Conservation (phyloP, 2,329 filamentous ascomycete genomes). For the Nemania sp. region DNA sequence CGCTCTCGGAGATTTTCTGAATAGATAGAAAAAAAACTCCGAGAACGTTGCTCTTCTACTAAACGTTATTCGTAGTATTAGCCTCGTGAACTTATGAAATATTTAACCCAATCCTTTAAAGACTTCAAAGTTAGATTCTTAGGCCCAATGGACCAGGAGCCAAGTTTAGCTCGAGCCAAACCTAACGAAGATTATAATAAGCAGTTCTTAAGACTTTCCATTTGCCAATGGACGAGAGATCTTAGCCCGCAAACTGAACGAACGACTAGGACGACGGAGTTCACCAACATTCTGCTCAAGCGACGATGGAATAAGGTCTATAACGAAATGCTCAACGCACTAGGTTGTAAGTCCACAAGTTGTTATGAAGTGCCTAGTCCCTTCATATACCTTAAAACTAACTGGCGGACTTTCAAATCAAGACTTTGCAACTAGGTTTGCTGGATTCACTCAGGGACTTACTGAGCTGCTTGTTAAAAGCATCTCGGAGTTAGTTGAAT, state of each 20-base stretch:
- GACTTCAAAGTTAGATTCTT: background rate
- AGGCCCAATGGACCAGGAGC: background rate
- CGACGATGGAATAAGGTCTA: constrained; percentile 6
- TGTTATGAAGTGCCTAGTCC: background rate
- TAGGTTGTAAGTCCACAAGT: background rate
- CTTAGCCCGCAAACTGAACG: background rate
- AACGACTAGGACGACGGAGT: background rate
- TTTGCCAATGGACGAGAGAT: background rate
- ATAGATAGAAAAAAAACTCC: background rate
- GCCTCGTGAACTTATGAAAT: background rate
- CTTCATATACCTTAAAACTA: background rate
- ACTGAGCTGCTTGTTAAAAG: background rate
- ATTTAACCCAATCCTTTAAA: constrained; percentile 2
- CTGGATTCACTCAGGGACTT: background rate
- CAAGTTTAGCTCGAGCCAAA: background rate
- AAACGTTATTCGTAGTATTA: too few relatives aligned
- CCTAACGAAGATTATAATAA: constrained; percentile 9
- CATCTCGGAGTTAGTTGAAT: background rate
- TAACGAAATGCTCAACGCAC: constrained; percentile 2
- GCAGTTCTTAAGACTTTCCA: constrained; percentile 5
- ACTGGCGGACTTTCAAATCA: background rate
- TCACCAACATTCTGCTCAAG: background rate
- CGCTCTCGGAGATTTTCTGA: background rate
- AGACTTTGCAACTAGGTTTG: constrained; percentile 3
- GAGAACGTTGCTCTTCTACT: constrained; percentile 9